Evolutionary conservation across 1,139 yeast genomes (phyloP), one percentile per base, ranked within the genome.

Genomic region (Saccharomyces hybrid): DNA sequence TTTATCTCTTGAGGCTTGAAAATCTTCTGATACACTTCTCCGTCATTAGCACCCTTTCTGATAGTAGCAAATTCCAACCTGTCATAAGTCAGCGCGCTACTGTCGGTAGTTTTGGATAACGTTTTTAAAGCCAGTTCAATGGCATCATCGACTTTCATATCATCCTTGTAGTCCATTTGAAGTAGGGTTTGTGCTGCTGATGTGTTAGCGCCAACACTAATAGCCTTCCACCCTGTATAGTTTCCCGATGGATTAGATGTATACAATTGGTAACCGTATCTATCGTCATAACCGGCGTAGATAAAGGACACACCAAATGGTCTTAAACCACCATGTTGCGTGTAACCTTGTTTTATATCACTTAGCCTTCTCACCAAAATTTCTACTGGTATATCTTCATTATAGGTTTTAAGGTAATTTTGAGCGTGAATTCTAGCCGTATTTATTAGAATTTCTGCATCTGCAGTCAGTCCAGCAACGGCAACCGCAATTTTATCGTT

Each of bases 401-500:
- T 87, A 73, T 89, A 95, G 25, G 88, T 81, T 70, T 87, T 84
- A 65, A 91, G 76, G 71, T 93, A 87, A 63, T 79, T 80, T 73
- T 95, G 99, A 4, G 97, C 96, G 59, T 78, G 77, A 44, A 82
- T 80, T 63, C 99, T 79, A n/a, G 97, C 96, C 64, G 83, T 83
- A 70, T 89, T 87, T 63, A 95, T 88, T 63, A 95, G 79, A 57
- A 93, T 91, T 48, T 90, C 86, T 1, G 99, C 99, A 73, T 95
- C 99, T 1, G 98, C 95, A 49, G 95, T 95, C 83, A 93, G 86
- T 51, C 99, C 99, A 0, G 99, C 99, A 38, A 95, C 99, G 0
- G 98, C 97, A 65, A 95, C 89, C 52, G 91, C 79, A 78, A 86
- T 86, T 65, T 86, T 84, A 71, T 83, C 91, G 72, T 86, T 88